These are phyloP conservation scores for Clavariopsis aquatica DNA, from an alignment of 495 filamentous ascomycete species.

Conservation along the genomic window DNA sequence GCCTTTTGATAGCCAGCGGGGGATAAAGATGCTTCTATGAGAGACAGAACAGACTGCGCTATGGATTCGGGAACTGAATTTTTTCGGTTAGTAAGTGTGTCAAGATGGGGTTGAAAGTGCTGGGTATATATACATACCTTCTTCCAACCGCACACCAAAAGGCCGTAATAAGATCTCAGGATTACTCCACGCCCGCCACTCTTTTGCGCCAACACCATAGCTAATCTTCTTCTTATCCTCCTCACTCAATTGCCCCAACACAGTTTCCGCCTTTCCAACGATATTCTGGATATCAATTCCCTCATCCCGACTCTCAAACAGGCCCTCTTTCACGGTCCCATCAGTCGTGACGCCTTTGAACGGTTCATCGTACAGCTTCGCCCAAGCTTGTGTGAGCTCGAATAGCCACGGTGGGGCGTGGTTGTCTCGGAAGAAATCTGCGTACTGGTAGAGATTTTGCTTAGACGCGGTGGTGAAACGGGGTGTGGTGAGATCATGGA, in stretches of 20 bases:
- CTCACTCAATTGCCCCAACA: conserved; percentile 51
- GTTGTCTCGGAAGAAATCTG: conserved; percentile 58
- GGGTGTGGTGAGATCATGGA: conserved; percentile 61
- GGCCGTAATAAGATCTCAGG: conserved; percentile 61
- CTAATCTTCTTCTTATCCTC: conserved; percentile 51
- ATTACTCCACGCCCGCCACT: conserved; percentile 76
- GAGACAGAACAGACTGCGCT: conserved; percentile 49
- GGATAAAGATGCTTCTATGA: conserved; percentile 61
- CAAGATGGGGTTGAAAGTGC: background rate
- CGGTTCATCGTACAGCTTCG: conserved; percentile 64
- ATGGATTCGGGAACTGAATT: conserved; percentile 37
- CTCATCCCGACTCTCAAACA: conserved; percentile 64
- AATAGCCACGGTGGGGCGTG: conserved; percentile 69
- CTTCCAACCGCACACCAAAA: conserved; percentile 69
- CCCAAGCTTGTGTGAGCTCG: conserved; percentile 66
- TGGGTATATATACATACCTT: conserved; percentile 32
- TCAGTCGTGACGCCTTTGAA: conserved; percentile 72
- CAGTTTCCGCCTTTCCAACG: conserved; percentile 49
- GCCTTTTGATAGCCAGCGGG: conserved; percentile 72
- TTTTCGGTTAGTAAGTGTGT: background rate
- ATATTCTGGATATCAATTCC: conserved; percentile 60
- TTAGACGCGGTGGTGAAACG: conserved; percentile 65
- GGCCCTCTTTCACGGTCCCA: conserved; percentile 57
- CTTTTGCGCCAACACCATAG: conserved; percentile 67
- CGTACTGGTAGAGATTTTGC: conserved; percentile 66